phyloP scores from a whole-genome alignment of 306 rosid genomes.

The Sophora flavescens region DNA sequence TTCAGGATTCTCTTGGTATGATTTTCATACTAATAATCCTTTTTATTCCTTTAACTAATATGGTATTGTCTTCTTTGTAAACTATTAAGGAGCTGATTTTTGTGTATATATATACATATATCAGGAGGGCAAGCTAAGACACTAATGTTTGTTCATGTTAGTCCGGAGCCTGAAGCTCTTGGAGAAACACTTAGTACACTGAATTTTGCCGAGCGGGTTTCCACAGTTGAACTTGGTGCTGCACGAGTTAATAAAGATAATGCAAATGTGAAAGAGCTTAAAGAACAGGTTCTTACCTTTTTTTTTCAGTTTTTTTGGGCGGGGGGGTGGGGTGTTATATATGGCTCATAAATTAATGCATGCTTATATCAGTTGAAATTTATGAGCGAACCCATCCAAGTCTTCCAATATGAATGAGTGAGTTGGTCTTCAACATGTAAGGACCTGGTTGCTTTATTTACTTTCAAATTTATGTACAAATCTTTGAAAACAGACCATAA shows the following conservation, averaged over 20 bases:
- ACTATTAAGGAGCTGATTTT: conserved; percentile 14
- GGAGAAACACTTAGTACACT: conserved; percentile 95
- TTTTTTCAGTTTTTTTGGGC: not conserved
- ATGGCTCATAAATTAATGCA: not conserved
- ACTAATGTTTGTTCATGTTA: conserved; percentile 93
- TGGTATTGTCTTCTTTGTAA: not conserved
- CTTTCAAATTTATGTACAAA: too few species aligned
- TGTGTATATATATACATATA: not conserved
- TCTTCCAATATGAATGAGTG: too few species aligned
- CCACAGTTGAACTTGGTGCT: conserved; percentile 89
- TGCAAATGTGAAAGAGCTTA: conserved; percentile 80
- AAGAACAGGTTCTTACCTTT: conserved; percentile 73
- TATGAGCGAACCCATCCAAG: too few species aligned
- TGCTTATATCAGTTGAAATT: too few species aligned
- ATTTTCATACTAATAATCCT: not conserved
- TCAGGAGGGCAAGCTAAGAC: conserved; percentile 96
- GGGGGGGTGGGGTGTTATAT: too few species aligned
- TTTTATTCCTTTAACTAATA: not conserved
- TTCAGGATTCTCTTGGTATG: conserved; percentile 95
- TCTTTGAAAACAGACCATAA: too few species aligned
- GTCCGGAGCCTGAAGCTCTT: conserved; percentile 84
- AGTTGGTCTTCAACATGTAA: too few species aligned
- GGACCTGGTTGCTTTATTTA: too few species aligned
- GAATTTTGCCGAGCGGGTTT: conserved; percentile 93
- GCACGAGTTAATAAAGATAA: conserved; percentile 78